A percentile compares a stretch with the other conserved stretches of the same genome.
phyloP scores from a whole-genome alignment of 1,284 basidiomycete species.

The Tylopilus sp. region DNA sequence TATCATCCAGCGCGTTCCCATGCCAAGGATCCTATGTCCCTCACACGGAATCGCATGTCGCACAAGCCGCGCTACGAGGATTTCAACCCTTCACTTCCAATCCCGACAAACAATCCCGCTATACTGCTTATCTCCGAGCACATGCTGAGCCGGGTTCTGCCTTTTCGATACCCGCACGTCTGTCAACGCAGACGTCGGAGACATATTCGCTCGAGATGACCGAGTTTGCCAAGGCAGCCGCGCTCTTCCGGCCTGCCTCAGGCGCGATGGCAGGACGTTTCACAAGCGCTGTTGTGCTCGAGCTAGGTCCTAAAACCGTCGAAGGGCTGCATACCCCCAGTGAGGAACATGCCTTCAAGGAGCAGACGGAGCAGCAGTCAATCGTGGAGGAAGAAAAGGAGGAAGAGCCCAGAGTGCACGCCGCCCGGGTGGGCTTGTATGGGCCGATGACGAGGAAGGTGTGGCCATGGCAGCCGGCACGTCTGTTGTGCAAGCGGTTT shows the following conservation, averaged over 20 bases:
- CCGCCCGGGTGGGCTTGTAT: constrained; percentile 84
- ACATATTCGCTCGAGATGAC: constrained; percentile 79
- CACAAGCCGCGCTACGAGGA: constrained; percentile 82
- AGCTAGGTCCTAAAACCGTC: constrained; percentile 59
- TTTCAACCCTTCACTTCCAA: constrained; percentile 88
- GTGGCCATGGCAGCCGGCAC: constrained; percentile 74
- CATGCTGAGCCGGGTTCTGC: constrained; percentile 50
- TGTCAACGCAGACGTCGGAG: constrained; percentile 57
- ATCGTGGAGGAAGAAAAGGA: constrained; percentile 47
- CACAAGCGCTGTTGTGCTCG: constrained; percentile 68
- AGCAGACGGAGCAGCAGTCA: constrained; percentile 34
- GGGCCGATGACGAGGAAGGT: constrained; percentile 79
- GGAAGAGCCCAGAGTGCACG: constrained; percentile 72
- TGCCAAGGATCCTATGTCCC: constrained; percentile 50
- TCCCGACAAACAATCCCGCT: constrained; percentile 79
- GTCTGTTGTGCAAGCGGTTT: constrained; percentile 91
- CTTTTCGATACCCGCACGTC: constrained; percentile 41
- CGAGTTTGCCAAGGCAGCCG: constrained; percentile 84
- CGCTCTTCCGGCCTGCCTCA: constrained; percentile 88
- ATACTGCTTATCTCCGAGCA: constrained; percentile 76
- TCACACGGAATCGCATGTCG: constrained; percentile 69
- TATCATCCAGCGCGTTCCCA: constrained; percentile 24
- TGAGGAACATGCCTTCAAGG: constrained; percentile 32
- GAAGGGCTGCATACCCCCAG: constrained; percentile 74
- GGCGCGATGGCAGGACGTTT: constrained; percentile 93